Evolutionary conservation across 176 grass and related monocot species (phyloP).

Genomic region (Tillandsia fasciculata): DNA sequence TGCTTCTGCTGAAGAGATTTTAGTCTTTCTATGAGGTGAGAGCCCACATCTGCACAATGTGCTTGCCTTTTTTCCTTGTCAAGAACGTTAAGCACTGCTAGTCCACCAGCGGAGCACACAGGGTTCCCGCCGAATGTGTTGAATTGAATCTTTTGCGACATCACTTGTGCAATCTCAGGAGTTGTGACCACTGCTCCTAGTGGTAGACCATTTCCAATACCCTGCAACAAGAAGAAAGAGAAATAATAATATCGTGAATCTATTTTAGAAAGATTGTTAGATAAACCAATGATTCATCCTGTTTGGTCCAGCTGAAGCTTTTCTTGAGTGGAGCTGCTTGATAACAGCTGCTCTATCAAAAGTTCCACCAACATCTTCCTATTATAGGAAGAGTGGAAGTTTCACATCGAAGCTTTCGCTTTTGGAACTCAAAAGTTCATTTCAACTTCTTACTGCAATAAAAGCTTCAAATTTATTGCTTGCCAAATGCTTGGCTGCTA

Average conservation of each 20-base stretch:
- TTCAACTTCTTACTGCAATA: no score
- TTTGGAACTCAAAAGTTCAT: no score
- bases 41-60: conserved; percentile 68
- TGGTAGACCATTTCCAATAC: conserved; percentile 91
- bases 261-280: no score
- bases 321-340: no score
- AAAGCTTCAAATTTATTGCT: no score
- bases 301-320: no score
- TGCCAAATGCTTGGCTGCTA: no score
- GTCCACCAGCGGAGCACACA: conserved; percentile 87
- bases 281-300: no score
- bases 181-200: conserved; percentile 91
- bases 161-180: conserved; percentile 69
- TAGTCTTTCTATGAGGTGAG: conserved; percentile 67
- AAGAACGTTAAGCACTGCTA: conserved; percentile 81
- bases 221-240: conserved; percentile 32
- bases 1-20: conserved; percentile 87
- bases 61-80: conserved; percentile 87
- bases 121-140: conserved; percentile 97
- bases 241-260: not conserved
- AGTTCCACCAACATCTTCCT: no score
- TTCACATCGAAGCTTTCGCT: no score
- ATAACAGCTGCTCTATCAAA: no score
- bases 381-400: no score
- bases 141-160: conserved; percentile 87